Conservation (phyloP, 179 eudicot species). For the Silene coronaria region DNA sequence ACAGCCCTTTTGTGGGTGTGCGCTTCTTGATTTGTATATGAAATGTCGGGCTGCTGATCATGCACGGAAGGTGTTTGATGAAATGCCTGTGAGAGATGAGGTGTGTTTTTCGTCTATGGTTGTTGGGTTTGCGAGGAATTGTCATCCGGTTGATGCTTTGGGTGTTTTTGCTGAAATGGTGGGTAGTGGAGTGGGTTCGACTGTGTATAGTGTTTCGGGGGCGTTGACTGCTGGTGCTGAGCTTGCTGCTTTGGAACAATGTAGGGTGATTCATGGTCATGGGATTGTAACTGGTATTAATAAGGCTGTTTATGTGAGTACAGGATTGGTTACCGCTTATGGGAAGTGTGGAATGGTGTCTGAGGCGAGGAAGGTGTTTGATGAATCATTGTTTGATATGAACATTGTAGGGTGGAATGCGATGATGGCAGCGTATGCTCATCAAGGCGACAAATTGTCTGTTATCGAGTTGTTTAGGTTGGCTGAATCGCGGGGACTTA, state of each 20-base stretch:
- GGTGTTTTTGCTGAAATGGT: slow-evolving; percentile 45
- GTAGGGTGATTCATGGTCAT: slow-evolving; percentile 51
- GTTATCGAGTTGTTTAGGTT: slow-evolving; percentile 40
- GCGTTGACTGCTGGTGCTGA: slow-evolving; percentile 45
- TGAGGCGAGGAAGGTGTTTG: slow-evolving; percentile 51
- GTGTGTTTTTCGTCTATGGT: slow-evolving; percentile 53
- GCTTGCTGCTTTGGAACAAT: slow-evolving; percentile 51
- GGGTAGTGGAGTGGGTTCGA: slow-evolving; percentile 30
- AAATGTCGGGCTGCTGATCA: slow-evolving; percentile 28
- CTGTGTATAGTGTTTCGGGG: slow-evolving; percentile 49
- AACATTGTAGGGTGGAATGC: slow-evolving; percentile 60
- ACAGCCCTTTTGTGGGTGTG: slow-evolving; percentile 37
- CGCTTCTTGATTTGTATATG: slow-evolving; percentile 39
- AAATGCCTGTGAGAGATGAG: slow-evolving; percentile 40
- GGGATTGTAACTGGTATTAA: slow-evolving; percentile 40
- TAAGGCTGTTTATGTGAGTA: slow-evolving; percentile 37
- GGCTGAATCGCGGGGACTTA: slow-evolving; percentile 33
- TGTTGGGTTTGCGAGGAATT: slow-evolving; percentile 49
- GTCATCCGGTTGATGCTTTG: slow-evolving; percentile 44
- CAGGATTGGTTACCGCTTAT: slow-evolving; percentile 55
- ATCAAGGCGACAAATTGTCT: slow-evolving; percentile 37
- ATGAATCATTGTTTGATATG: slow-evolving; percentile 31
- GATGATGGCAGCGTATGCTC: slow-evolving; percentile 58
- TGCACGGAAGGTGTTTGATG: slow-evolving; percentile 55
- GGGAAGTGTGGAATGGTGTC: slow-evolving; percentile 59